phyloP scores from a whole-genome alignment of 1,139 yeast genomes.

The Kodamaea anthophila region DNA sequence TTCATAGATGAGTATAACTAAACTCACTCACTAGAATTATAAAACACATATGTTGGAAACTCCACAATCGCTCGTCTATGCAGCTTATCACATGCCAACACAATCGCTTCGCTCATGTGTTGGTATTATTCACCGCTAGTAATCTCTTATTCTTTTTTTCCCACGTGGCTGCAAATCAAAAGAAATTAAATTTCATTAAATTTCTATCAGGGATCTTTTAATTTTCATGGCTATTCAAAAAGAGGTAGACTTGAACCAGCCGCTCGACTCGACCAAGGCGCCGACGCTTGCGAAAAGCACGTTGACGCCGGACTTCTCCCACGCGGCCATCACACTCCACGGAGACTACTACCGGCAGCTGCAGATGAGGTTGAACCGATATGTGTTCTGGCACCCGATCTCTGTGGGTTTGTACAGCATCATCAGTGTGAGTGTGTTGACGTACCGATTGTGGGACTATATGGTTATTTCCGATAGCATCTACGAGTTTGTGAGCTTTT shows the following conservation, averaged over 20 bases:
- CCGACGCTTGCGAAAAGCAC: conserved; percentile 41
- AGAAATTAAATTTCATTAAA: background rate
- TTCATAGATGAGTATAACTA: too few relatives aligned
- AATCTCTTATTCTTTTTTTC: conserved; percentile 1
- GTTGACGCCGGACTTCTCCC: conserved; percentile 51
- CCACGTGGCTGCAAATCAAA: conserved; percentile 1
- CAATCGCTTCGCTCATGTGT: too few relatives aligned
- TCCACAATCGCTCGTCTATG: too few relatives aligned
- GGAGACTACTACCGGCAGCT: conserved; percentile 58
- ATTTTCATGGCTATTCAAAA: conserved; percentile 29
- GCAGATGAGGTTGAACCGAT: conserved; percentile 45
- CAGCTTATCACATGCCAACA: too few relatives aligned
- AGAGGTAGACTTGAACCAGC: conserved; percentile 45
- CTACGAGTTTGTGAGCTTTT: conserved; percentile 27
- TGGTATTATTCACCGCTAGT: too few relatives aligned
- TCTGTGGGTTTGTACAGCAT: conserved; percentile 25
- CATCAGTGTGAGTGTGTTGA: conserved; percentile 15
- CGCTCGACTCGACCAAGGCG: conserved; percentile 44
- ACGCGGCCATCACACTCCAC: conserved; percentile 56
- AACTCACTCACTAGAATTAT: background rate
- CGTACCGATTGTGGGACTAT: conserved; percentile 30
- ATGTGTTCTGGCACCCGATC: conserved; percentile 44
- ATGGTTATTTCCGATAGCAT: conserved; percentile 29
- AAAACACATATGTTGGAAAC: too few relatives aligned
- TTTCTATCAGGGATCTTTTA: background rate